Conservation (phyloP, 345 rosid genomes). For the Bruguiera parviflora region DNA sequence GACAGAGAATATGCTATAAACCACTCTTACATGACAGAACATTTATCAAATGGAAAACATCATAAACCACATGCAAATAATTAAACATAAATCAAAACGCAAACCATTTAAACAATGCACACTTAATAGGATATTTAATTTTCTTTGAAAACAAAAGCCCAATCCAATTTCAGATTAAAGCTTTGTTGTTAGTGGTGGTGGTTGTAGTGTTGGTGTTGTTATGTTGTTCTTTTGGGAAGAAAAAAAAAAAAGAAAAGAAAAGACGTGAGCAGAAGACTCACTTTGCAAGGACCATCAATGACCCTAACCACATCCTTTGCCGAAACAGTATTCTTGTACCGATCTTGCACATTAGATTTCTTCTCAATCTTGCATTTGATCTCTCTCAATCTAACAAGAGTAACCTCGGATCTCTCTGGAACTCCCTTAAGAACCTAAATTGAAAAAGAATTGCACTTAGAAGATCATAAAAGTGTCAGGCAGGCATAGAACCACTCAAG, state of each 20-base stretch:
- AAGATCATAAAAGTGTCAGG: background rate
- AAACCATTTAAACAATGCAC: background rate
- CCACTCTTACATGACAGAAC: background rate
- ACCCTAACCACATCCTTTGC: constrained; percentile 81
- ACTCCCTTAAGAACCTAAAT: constrained; percentile 84
- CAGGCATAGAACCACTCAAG: background rate
- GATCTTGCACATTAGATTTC: constrained; percentile 68
- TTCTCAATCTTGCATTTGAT: constrained; percentile 85
- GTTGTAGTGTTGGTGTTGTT: too few species aligned
- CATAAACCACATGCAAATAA: background rate
- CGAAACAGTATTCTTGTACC: constrained; percentile 57
- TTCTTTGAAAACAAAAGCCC: too few species aligned
- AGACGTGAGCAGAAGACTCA: constrained; percentile 33
- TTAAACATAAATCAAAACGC: background rate
- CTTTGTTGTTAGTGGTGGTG: too few species aligned
- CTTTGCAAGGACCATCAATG: constrained; percentile 86
- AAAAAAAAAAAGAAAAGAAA: too few species aligned
- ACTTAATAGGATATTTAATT: too few species aligned
- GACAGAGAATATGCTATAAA: constrained; percentile 13
- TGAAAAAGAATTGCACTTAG: constrained; percentile 1
- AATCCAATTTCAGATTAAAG: too few species aligned
- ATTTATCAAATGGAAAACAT: background rate
- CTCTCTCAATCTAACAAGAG: constrained; percentile 83
- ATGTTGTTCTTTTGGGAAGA: too few species aligned
- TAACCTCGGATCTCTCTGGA: constrained; percentile 87